Base-by-base conservation (phyloP, 2,329 filamentous ascomycete species). In the Aspergillus luchuensis region DNA sequence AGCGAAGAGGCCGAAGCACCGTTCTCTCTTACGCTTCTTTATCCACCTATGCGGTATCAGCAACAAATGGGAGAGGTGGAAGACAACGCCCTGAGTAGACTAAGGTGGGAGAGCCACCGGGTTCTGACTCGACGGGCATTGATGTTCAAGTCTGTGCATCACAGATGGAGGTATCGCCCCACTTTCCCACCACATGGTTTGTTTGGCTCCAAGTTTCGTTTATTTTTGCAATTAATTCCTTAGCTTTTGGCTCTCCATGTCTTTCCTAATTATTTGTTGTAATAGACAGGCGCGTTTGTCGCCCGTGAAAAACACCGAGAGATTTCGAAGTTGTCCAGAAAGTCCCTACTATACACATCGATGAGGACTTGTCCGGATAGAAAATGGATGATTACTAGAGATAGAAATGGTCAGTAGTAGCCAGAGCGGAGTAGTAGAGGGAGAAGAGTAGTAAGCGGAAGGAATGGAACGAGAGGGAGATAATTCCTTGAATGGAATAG, bases 41-140 rank as follows among this genome's bases (percentile, higher is more conserved):
- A 56, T 48, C 52, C 19, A 63, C 62, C 60, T 61, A 66, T 48
- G 43, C 59, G 56, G 60, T 33, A 23, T 17, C 48, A 28, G 61
- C 33, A 45, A 58, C 59, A 57, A 64, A 67, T 64, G 48, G 59
- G 59, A 47, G 36, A n/a, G 19, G 11, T 39, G 49, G 49, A 19
- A 23, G 17, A 10, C 33, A 56, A 19, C 28, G 39, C 25, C 21
- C 30, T 53, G 19, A n/a, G 19, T 23, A 39, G 39, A 53, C 33
- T 23, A 59, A 58, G 38, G 47, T 47, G 87, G 60, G 56, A 43
- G 58, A 60, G 57, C 43, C 38, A 30, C 21, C 57, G 38, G 54
- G 48, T 57, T 51, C 43, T 62, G 54, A 60, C 54, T 56, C 55
- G 54, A 55, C 38, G 36, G 43, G 41, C 28, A 30, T 53, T 19